phyloP scores from a whole-genome alignment of 441 rosid genomes.

The Manihot esculenta region DNA sequence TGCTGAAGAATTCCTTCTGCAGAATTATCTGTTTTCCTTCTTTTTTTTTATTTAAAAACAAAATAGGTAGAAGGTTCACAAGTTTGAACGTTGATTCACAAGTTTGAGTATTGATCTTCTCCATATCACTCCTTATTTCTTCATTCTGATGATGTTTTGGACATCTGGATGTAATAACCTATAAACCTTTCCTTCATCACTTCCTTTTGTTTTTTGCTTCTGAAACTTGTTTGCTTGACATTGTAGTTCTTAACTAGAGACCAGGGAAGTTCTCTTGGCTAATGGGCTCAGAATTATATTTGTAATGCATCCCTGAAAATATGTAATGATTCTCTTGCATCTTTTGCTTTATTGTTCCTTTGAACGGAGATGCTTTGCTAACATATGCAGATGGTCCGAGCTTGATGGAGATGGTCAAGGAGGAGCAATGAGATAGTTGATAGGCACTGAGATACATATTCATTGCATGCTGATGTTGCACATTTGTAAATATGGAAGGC shows the following conservation, averaged over 20 bases:
- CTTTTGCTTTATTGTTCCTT: background rate
- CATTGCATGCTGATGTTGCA: constrained; percentile 10
- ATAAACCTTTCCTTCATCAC: background rate
- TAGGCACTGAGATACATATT: background rate
- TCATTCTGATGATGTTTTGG: background rate
- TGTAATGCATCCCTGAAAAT: background rate
- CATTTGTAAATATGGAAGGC: constrained; percentile 28
- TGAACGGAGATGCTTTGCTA: constrained; percentile 6
- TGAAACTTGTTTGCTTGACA: background rate
- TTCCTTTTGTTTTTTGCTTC: background rate
- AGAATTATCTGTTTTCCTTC: too few species aligned
- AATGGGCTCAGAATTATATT: background rate
- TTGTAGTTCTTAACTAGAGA: constrained; percentile 2
- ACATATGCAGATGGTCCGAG: constrained; percentile 42
- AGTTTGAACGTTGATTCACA: background rate
- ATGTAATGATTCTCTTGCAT: background rate
- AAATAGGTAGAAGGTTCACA: background rate
- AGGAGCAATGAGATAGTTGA: constrained; percentile 10
- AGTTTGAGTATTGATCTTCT: background rate
- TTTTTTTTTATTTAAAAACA: background rate
- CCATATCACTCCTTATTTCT: background rate
- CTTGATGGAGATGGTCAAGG: constrained; percentile 30
- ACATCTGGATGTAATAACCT: background rate
- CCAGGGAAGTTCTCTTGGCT: background rate
- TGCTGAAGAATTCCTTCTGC: background rate